Evolutionary conservation across 2,329 filamentous ascomycete species (phyloP).

Genomic region (Aspergillus hortae): DNA sequence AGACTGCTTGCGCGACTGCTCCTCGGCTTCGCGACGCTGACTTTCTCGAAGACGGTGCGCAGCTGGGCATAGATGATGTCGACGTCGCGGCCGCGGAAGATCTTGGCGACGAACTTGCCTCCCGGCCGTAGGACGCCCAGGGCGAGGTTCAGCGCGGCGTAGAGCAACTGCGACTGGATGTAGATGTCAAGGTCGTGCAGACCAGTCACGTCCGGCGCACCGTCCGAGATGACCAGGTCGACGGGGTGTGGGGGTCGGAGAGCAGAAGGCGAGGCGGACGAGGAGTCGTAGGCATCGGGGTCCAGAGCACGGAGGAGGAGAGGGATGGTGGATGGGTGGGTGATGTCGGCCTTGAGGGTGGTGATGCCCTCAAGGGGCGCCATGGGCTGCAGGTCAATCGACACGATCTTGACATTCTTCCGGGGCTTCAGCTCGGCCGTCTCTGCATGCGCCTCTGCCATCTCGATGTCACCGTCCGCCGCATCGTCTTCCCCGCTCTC

Average conservation of each 20-base stretch:
- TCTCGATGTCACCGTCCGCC: slow-evolving; percentile 23
- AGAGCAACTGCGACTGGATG: slow-evolving; percentile 91
- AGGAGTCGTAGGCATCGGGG: slow-evolving; percentile 55
- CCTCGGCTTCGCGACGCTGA: slow-evolving; percentile 88
- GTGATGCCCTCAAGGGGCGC: slow-evolving; percentile 88
- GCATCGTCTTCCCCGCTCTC: slow-evolving; percentile 13
- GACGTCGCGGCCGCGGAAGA: slow-evolving; percentile 93
- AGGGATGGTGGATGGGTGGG: slow-evolving; percentile 90
- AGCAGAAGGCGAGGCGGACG: slow-evolving; percentile 36
- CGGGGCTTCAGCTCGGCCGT: slow-evolving; percentile 47
- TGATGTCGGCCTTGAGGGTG: slow-evolving; percentile 92
- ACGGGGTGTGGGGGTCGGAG: slow-evolving; percentile 68
- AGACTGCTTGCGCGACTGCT: slow-evolving; percentile 95
- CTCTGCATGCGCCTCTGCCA: slow-evolving; percentile 20
- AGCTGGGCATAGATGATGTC: slow-evolving; percentile 92
- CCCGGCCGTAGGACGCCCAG: slow-evolving; percentile 89
- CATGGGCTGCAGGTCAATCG: slow-evolving; percentile 95
- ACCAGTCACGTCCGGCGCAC: slow-evolving; percentile 93
- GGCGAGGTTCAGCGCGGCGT: slow-evolving; percentile 88
- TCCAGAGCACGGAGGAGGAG: slow-evolving; percentile 82
- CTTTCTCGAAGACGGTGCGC: slow-evolving; percentile 81
- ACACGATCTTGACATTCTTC: slow-evolving; percentile 84
- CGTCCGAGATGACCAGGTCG: slow-evolving; percentile 91
- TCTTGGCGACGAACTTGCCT: slow-evolving; percentile 96
- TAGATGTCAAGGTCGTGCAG: slow-evolving; percentile 98